phyloP scores from a whole-genome alignment of 176 grass and related monocot genomes.

The Oryza officinalis region DNA sequence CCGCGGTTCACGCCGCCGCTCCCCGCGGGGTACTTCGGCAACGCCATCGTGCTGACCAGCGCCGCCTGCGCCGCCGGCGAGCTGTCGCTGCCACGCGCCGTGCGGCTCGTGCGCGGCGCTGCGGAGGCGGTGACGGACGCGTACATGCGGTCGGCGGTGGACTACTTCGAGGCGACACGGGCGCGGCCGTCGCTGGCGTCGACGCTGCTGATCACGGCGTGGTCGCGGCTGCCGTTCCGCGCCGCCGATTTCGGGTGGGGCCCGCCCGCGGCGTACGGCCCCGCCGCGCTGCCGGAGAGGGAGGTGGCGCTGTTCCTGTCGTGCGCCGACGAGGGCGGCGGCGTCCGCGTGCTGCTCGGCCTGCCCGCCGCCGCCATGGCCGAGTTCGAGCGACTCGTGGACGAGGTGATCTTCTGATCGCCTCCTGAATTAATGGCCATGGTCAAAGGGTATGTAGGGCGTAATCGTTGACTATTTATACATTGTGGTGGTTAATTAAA shows the following conservation, averaged over 20 bases:
- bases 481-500: background rate
- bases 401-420: slow-evolving; percentile 7
- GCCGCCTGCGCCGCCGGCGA: slow-evolving; percentile 55
- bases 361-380: slow-evolving; percentile 65
- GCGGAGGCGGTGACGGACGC: slow-evolving; percentile 45
- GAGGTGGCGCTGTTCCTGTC: slow-evolving; percentile 84
- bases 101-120: slow-evolving; percentile 54
- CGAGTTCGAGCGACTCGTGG: slow-evolving; percentile 55
- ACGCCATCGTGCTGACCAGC: slow-evolving; percentile 72
- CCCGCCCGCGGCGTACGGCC: slow-evolving; percentile 56
- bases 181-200: slow-evolving; percentile 65
- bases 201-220: slow-evolving; percentile 73
- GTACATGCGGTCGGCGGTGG: slow-evolving; percentile 74
- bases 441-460: background rate
- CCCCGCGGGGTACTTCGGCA: slow-evolving; percentile 70
- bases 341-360: slow-evolving; percentile 72
- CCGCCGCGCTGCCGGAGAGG: slow-evolving; percentile 71
- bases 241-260: slow-evolving; percentile 80
- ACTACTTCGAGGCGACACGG: slow-evolving; percentile 75
- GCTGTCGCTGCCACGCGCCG: slow-evolving; percentile 38
- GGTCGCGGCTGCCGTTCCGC: slow-evolving; percentile 72
- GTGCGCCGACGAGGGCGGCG: slow-evolving; percentile 52
- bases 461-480: background rate
- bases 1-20: slow-evolving; percentile 56
- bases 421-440: background rate